Base-by-base conservation (phyloP, 192 early-diverging fungal genomes). In the Allomyces arbusculus region DNA sequence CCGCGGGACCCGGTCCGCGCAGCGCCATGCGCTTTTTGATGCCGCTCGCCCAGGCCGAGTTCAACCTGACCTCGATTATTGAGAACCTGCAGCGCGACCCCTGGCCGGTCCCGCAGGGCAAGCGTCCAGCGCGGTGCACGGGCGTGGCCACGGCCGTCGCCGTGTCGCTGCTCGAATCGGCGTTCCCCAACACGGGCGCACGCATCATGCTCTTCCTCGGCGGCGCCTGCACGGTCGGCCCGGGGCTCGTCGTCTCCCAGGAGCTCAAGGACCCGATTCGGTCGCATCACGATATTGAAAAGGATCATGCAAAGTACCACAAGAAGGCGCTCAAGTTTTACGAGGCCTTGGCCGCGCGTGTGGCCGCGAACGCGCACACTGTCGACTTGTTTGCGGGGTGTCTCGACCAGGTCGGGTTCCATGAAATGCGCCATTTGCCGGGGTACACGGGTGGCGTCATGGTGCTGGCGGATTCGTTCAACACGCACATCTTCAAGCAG, bases 331-430 rank as follows among this genome's bases (percentile, higher is more conserved):
- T 79, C 62, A 97, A 96, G 92, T 97, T 90, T 73, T 99, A 95
- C 69, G 93, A 99, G 69, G 76, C 68, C 1, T 69, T 99, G 62
- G 86, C 92, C 2, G 89, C 88, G 76, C 87, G 95, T 44, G 80
- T 87, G 19, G 81, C 95, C 14, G 82, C 86, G 43, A 88, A 92
- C 44, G 91, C 94, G 3, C 88, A 95, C 66, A 85, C 89, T 11
- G 80, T 99, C 44, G 95, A 99, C 77, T 89, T 99, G 26, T 99
- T 97, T 80, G 91, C 87, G 23, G 95, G 94, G n/a, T 97, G 92
- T 66, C 76, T 95, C 72, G 94, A 99, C 74, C 95, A 99, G 71
- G 84, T 99, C 68, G 95, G 95, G 22, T 73, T 97, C 67, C 85
- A 92, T 66, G 95, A 99, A 71, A 97, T 99, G 92, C 94, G 91